These are phyloP conservation scores for Exophiala bonariae DNA, from an alignment of 2,329 filamentous ascomycete genomes.

Conservation along the genomic window DNA sequence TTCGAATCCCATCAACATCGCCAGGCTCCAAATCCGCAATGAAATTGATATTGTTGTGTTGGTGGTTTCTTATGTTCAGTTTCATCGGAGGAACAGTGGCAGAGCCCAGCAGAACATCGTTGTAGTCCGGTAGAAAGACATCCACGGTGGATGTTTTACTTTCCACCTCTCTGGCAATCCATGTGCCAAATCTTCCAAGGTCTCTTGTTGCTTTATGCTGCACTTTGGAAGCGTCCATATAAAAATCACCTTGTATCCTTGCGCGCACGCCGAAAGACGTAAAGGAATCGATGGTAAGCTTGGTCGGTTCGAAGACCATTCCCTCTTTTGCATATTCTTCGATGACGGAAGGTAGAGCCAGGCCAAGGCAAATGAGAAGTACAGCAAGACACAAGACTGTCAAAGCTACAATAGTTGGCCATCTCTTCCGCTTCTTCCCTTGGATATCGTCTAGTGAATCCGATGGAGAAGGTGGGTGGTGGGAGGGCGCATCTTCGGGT, in stretches of 20 bases:
- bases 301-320: conserved; percentile 76
- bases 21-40: conserved; percentile 74
- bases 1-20: conserved; percentile 72
- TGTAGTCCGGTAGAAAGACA: conserved; percentile 81
- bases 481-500: conserved; percentile 34
- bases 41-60: conserved; percentile 76
- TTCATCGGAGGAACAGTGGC: conserved; percentile 74
- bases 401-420: conserved; percentile 78
- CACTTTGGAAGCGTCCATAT: conserved; percentile 76
- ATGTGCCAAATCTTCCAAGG: conserved; percentile 75
- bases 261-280: conserved; percentile 75
- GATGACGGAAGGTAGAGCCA: conserved; percentile 76
- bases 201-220: conserved; percentile 68
- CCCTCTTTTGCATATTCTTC: conserved; percentile 86
- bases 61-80: conserved; percentile 74
- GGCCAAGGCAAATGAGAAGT: conserved; percentile 71
- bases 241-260: conserved; percentile 78
- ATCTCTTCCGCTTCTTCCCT: conserved; percentile 51
- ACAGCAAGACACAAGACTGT: conserved; percentile 62
- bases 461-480: conserved; percentile 25
- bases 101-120: conserved; percentile 72
- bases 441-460: conserved; percentile 21
- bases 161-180: conserved; percentile 74
- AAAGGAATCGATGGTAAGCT: conserved; percentile 81
- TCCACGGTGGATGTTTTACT: conserved; percentile 70